Percentiles rank a stretch among this genome's conserved stretches.
Conservation (phyloP, 208 protist genomes). For the Leishmania lainsoni region DNA sequence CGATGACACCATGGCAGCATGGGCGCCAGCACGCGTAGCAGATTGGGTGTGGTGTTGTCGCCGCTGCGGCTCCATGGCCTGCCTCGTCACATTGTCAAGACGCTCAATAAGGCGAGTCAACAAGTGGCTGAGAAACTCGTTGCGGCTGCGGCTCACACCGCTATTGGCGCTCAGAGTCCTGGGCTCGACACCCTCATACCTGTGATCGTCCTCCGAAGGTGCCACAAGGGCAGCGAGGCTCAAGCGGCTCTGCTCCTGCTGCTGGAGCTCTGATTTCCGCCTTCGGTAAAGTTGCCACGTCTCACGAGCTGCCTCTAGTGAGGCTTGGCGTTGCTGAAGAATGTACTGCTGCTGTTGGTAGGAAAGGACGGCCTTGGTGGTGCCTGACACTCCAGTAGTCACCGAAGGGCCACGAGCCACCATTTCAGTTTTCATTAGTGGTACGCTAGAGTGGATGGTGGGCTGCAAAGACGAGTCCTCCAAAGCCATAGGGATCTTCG, state of each 20-base stretch:
- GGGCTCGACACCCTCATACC: not conserved
- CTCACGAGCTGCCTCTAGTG: slow-evolving; percentile 35
- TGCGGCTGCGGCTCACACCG: not conserved
- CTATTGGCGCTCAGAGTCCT: not conserved
- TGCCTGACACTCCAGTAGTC: not conserved
- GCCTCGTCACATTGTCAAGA: slow-evolving; percentile 31
- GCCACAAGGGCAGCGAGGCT: not conserved
- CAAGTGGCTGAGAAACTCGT: slow-evolving; percentile 6
- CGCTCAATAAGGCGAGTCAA: slow-evolving; percentile 30
- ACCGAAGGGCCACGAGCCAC: not conserved
- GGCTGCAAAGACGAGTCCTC: slow-evolving; percentile 18
- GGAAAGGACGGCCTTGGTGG: slow-evolving; percentile 38
- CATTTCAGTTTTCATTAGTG: not conserved
- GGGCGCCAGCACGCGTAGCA: not conserved
- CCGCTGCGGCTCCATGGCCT: slow-evolving; percentile 9
- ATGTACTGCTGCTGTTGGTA: slow-evolving; percentile 25
- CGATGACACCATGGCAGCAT: not conserved
- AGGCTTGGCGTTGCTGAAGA: slow-evolving; percentile 36
- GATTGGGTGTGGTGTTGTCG: not conserved
- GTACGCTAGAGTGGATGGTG: not conserved
- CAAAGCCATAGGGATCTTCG: slow-evolving; percentile 10
- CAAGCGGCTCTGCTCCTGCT: slow-evolving; percentile 4
- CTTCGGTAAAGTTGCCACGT: slow-evolving; percentile 26
- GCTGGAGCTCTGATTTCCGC: slow-evolving; percentile 18
- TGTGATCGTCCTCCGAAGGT: not conserved